phyloP scores from a whole-genome alignment of 1,284 basidiomycete species.

The Ustilago lituana region DNA sequence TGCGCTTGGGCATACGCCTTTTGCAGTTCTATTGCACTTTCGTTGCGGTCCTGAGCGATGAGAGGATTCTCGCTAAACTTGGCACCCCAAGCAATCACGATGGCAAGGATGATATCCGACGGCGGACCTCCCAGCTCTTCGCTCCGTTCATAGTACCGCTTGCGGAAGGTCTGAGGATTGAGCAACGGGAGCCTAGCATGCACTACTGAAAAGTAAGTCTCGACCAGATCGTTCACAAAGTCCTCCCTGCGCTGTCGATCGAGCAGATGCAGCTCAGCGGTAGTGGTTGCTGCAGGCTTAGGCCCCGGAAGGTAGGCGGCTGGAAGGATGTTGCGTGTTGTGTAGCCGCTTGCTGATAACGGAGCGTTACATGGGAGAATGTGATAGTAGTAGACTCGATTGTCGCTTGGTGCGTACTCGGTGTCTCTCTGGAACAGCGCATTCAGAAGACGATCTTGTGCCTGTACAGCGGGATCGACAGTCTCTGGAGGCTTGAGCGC shows the following conservation, averaged over 20 bases:
- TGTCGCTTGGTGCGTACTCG: conserved; percentile 25
- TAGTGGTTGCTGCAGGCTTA: conserved; percentile 43
- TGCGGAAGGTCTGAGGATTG: conserved; percentile 45
- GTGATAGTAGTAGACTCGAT: conserved; percentile 23
- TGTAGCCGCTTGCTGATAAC: conserved; percentile 20
- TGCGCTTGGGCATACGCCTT: conserved; percentile 40
- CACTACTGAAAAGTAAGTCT: conserved; percentile 56
- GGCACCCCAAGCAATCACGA: conserved; percentile 89
- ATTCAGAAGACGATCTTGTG: conserved; percentile 35
- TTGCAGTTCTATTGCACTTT: conserved; percentile 69
- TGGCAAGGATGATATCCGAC: conserved; percentile 81
- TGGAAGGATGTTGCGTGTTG: conserved; percentile 25
- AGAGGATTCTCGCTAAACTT: conserved; percentile 88
- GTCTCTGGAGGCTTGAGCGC: conserved; percentile 36
- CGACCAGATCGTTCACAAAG: conserved; percentile 52
- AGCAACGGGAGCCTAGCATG: conserved; percentile 53
- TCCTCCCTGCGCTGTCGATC: conserved; percentile 44
- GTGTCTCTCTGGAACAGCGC: conserved; percentile 43
- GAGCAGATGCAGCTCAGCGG: conserved; percentile 44
- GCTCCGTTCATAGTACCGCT: conserved; percentile 39
- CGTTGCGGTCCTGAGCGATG: conserved; percentile 79
- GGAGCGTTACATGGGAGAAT: conserved; percentile 30
- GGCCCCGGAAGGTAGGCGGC: conserved; percentile 29
- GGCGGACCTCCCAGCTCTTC: conserved; percentile 45
- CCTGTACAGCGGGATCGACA: conserved; percentile 24